phyloP scores from a whole-genome alignment of 192 early-diverging fungal genomes.

The Linnemannia zychae region DNA sequence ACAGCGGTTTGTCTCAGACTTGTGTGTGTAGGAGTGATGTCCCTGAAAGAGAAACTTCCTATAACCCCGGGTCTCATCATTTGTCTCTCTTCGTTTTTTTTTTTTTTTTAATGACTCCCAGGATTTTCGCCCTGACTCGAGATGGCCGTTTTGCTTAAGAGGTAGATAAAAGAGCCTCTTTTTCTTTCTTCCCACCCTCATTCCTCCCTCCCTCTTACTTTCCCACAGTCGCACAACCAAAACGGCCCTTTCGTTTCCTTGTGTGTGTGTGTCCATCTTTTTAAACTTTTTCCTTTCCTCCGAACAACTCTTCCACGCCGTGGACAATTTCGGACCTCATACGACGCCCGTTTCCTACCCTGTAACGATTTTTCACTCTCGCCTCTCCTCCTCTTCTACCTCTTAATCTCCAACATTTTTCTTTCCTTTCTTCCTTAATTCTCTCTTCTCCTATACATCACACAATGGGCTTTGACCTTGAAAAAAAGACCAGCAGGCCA shows the following conservation, averaged over 20 bases:
- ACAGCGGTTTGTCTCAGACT: neutral
- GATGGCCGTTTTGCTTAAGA: slow-evolving; percentile 1
- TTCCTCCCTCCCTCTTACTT: neutral
- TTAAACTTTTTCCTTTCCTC: neutral
- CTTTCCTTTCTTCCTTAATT: neutral
- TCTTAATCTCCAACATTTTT: neutral
- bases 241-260: neutral
- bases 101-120: too few relatives aligned
- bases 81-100: too few relatives aligned
- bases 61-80: too few relatives aligned
- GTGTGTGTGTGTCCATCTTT: neutral
- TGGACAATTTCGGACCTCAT: neutral
- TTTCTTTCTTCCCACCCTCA: neutral
- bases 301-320: neutral
- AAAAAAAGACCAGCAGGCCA: neutral
- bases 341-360: neutral
- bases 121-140: neutral
- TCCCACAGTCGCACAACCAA: neutral
- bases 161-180: neutral
- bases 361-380: neutral
- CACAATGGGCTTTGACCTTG: neutral
- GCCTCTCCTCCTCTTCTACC: neutral
- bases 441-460: neutral
- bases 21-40: neutral
- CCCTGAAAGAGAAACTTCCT: neutral